Conservation (phyloP, 1,284 basidiomycete genomes). For the Austroboletus niveus region DNA sequence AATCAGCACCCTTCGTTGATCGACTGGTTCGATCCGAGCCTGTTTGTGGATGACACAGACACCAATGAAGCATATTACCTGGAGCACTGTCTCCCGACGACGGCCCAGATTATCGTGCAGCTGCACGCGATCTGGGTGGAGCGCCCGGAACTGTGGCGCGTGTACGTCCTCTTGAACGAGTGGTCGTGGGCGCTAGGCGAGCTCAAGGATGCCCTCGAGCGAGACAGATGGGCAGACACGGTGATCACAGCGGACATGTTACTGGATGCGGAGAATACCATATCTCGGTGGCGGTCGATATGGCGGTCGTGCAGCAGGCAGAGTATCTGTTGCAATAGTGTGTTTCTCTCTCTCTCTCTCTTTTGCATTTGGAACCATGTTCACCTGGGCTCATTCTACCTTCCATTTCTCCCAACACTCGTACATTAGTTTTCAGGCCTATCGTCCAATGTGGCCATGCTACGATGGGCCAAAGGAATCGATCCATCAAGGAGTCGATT, state of each 20-base stretch:
- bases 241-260: conserved; percentile 41
- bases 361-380: no score
- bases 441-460: conserved; percentile 53
- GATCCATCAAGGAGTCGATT: conserved; percentile 40
- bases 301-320: conserved; percentile 65
- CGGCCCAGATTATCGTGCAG: conserved; percentile 49
- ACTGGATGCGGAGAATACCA: conserved; percentile 46
- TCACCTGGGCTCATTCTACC: no score
- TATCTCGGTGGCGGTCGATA: conserved; percentile 64
- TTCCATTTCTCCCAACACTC: neutral
- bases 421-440: conserved; percentile 53
- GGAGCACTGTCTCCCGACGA: conserved; percentile 55
- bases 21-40: conserved; percentile 47
- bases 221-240: conserved; percentile 52
- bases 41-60: conserved; percentile 10
- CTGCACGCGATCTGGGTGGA: conserved; percentile 40
- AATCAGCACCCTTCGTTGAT: conserved; percentile 51
- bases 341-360: conserved; percentile 9
- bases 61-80: conserved; percentile 39
- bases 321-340: conserved; percentile 75
- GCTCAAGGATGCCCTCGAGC: conserved; percentile 43
- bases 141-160: conserved; percentile 29
- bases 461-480: conserved; percentile 48
- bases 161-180: conserved; percentile 62
- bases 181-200: conserved; percentile 48